Base-by-base conservation (phyloP, 495 filamentous ascomycete genomes). In the Lindgomyces ingoldianus region DNA sequence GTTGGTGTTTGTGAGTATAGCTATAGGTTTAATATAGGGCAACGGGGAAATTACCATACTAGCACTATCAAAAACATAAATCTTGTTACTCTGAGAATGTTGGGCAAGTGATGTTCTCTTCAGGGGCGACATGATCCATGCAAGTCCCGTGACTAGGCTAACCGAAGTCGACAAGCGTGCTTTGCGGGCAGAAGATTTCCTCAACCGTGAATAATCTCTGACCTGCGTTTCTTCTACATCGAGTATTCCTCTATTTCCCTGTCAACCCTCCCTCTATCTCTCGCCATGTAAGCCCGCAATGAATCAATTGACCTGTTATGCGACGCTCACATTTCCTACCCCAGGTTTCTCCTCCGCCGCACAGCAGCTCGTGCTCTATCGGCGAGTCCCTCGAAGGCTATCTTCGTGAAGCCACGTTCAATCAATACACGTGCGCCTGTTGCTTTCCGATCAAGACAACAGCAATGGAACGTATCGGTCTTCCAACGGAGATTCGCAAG, bases 401-500 rank as follows among this genome's bases (percentile, higher is more conserved):
- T 80, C 39, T 59, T 82, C 53, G 67, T 74, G 16, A 78, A 78
- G 61, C 72, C 80, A 33, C 80, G 76, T 12, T 75, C 77, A 57
- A 70, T 80, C 58, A 72, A 74, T 27, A 67, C 74, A 19, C 67
- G 74, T 47, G 64, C 74, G 21, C 58, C 75, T 3, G 67, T 68
- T 27, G 63, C 70, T 11, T 57, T 74, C 48, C 50, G 68, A 29
- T 24, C 36, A 44, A 50, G 71, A 21, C 70, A 69, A 14, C 65
- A 58, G 14, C 72, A 69, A 57, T 60, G 68, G 45, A 49, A 67
- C 4, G 57, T 72, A 22, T 62, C 62, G 1, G 33, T 70, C 1
- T 60, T 78, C 10, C 80, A 82, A 64, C 73, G 72, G 64, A 69
- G 81, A 68, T 81, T 78, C 60, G 71, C 72, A 21, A 81, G 74